Percentiles rank a stretch among this genome's conserved stretches.
Evolutionary conservation across 345 rosid species (phyloP).

Genomic region (Gossypium raimondii): DNA sequence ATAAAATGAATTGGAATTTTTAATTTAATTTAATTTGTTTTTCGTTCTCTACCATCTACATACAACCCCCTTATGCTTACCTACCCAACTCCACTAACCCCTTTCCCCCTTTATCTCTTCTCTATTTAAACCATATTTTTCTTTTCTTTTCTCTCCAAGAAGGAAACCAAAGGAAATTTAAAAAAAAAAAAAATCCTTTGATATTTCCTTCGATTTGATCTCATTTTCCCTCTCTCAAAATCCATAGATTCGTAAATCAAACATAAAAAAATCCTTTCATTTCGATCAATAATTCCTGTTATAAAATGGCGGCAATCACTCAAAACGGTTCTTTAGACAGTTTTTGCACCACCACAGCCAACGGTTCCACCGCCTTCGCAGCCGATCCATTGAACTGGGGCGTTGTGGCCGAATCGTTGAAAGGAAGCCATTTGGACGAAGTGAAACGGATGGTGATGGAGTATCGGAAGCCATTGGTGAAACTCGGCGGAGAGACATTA

Average conservation of each 20-base stretch:
- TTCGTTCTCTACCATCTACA: too few species aligned
- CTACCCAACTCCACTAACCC: background rate
- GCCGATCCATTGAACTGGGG: slow-evolving; percentile 78
- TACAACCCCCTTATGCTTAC: too few species aligned
- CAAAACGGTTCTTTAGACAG: slow-evolving; percentile 7
- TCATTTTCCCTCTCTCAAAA: background rate
- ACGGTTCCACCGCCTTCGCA: background rate
- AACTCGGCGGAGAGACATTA: slow-evolving; percentile 70
- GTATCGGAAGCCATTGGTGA: slow-evolving; percentile 53
- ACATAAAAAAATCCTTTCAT: background rate
- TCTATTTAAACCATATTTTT: slow-evolving; percentile 11
- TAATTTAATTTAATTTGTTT: too few species aligned
- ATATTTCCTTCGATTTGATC: background rate
- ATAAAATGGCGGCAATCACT: slow-evolving; percentile 11
- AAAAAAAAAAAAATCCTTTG: background rate
- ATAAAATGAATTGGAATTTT: too few species aligned
- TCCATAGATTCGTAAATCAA: background rate
- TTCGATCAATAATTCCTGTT: background rate
- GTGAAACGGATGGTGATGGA: slow-evolving; percentile 75
- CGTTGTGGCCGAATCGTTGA: slow-evolving; percentile 50
- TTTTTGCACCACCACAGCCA: slow-evolving; percentile 19
- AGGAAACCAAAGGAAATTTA: slow-evolving; percentile 13
- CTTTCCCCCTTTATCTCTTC: background rate
- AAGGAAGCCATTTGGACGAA: slow-evolving; percentile 80
- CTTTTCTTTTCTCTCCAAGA: slow-evolving; percentile 17